Conservation (phyloP, 1,284 basidiomycete species). For the Phellopilus nigrolimitatus region DNA sequence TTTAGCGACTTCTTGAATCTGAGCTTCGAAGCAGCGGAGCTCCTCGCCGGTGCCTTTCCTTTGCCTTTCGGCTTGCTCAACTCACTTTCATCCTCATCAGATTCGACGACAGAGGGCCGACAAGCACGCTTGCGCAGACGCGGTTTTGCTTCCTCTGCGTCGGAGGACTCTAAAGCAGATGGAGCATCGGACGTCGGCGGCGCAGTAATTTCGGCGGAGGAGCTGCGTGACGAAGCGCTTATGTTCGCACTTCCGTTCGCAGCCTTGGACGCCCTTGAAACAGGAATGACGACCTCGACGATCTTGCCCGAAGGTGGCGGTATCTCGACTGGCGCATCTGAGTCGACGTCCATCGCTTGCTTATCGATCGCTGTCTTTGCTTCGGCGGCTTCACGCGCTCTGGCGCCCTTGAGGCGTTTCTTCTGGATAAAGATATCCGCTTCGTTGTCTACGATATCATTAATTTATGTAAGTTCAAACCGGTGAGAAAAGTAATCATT, state of each 20-base stretch:
- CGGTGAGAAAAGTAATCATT: background rate
- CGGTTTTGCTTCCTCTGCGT: slow-evolving; percentile 30
- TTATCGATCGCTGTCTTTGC: slow-evolving; percentile 22
- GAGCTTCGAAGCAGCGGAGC: slow-evolving; percentile 12
- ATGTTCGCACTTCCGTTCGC: slow-evolving; percentile 19
- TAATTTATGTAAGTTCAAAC: slow-evolving; percentile 5
- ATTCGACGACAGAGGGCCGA: slow-evolving; percentile 39
- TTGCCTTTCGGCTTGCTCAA: slow-evolving; percentile 15
- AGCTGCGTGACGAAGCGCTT: slow-evolving; percentile 13
- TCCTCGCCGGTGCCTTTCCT: slow-evolving; percentile 19
- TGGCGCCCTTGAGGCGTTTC: slow-evolving; percentile 72
- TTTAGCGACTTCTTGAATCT: slow-evolving; percentile 24
- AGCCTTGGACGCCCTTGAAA: slow-evolving; percentile 19
- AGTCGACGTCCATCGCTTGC: slow-evolving; percentile 16
- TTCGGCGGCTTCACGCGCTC: slow-evolving; percentile 55
- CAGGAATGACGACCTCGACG: slow-evolving; percentile 50
- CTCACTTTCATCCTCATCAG: slow-evolving; percentile 38
- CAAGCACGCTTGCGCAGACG: slow-evolving; percentile 28
- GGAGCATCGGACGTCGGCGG: slow-evolving; percentile 18
- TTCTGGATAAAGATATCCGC: slow-evolving; percentile 45
- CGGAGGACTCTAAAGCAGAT: slow-evolving; percentile 23
- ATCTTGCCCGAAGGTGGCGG: slow-evolving; percentile 37
- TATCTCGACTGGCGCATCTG: slow-evolving; percentile 25
- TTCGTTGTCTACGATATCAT: slow-evolving; percentile 37
- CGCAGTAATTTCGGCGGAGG: slow-evolving; percentile 9